These are phyloP conservation scores for Botrytis elliptica DNA, from an alignment of 2,329 filamentous ascomycete species.

Conservation along the genomic window DNA sequence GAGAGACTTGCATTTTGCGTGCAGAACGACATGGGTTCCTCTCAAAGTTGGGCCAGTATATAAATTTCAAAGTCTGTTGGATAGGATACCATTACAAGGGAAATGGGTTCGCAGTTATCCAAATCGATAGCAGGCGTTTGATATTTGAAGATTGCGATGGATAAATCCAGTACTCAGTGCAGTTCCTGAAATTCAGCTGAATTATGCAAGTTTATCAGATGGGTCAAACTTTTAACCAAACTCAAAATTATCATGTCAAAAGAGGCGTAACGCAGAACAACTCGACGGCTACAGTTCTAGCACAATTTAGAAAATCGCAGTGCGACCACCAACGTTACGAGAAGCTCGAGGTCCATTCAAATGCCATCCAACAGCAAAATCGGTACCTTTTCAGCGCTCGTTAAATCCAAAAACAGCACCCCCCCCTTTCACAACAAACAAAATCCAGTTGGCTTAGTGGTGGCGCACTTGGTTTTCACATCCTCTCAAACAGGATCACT, in stretches of 20 bases:
- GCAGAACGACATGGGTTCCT: neutral
- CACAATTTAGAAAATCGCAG: neutral
- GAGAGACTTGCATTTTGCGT: neutral
- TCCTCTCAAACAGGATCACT: slow-evolving; percentile 5
- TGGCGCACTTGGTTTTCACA: slow-evolving; percentile 5
- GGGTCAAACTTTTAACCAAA: neutral
- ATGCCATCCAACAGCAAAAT: neutral
- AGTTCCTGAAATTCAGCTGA: neutral
- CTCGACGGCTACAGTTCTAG: neutral
- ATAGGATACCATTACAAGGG: neutral
- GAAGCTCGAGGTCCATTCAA: neutral
- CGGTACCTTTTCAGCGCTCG: neutral
- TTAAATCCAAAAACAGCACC: neutral
- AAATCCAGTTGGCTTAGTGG: slow-evolving; percentile 5
- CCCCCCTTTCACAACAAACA: neutral
- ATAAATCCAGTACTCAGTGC: neutral
- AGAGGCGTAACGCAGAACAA: neutral
- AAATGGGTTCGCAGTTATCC: neutral
- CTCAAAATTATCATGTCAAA: neutral
- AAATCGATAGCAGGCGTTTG: neutral
- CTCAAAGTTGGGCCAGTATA: neutral
- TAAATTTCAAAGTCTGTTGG: neutral
- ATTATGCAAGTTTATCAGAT: neutral
- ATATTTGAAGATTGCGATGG: neutral
- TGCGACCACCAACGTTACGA: neutral